phyloP scores from a whole-genome alignment of 768 basidiomycete genomes.

The Tricholomella constricta region DNA sequence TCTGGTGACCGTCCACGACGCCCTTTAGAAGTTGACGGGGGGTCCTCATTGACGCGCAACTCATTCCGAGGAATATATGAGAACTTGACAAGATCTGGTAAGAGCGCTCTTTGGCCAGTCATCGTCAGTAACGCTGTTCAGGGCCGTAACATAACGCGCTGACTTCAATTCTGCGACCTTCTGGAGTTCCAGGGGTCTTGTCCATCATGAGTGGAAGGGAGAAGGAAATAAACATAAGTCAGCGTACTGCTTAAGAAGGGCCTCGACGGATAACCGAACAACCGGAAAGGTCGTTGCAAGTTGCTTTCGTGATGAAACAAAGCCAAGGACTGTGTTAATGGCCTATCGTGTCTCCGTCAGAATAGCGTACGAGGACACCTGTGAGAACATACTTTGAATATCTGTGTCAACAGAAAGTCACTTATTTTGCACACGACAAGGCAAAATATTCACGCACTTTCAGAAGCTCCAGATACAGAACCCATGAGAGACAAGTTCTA shows the following conservation, averaged over 20 bases:
- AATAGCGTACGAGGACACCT: too few relatives aligned
- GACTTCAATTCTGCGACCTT: slow-evolving; percentile 87
- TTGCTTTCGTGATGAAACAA: slow-evolving; percentile 79
- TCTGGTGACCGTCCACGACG: slow-evolving; percentile 43
- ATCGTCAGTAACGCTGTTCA: background rate
- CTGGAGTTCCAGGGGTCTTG: slow-evolving; percentile 75
- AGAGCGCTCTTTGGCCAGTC: slow-evolving; percentile 56
- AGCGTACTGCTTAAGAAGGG: slow-evolving; percentile 69
- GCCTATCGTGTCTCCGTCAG: slow-evolving; percentile 48
- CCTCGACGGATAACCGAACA: slow-evolving; percentile 78
- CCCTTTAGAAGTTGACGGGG: slow-evolving; percentile 14
- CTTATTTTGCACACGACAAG: background rate
- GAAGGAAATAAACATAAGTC: background rate
- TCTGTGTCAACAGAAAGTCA: slow-evolving; percentile 24
- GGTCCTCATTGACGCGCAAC: slow-evolving; percentile 53
- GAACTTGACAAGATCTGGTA: slow-evolving; percentile 80
- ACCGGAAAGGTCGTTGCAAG: slow-evolving; percentile 79
- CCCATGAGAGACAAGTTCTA: background rate
- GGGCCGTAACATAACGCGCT: slow-evolving; percentile 13
- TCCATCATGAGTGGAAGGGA: slow-evolving; percentile 5
- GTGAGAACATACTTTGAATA: slow-evolving; percentile 16
- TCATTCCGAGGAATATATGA: slow-evolving; percentile 74
- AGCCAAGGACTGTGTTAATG: slow-evolving; percentile 86
- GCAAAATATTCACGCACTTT: slow-evolving; percentile 47
- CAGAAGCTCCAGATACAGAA: slow-evolving; percentile 44